Conservation (phyloP, 768 basidiomycete genomes). For the Russula lepida region DNA sequence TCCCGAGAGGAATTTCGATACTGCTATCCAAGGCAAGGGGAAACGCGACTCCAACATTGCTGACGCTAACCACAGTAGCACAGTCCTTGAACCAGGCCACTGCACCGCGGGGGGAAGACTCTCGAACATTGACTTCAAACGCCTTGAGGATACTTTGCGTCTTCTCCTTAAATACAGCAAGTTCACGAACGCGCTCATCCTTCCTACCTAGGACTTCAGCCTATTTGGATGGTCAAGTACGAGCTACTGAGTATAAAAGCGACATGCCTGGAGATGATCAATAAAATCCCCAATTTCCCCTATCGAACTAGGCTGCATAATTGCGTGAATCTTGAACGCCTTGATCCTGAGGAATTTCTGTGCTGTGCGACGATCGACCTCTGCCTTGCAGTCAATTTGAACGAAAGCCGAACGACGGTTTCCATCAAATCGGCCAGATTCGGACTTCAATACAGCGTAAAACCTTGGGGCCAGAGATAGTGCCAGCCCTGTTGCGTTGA, state of each 20-base stretch:
- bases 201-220: slow-evolving; percentile 66
- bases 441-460: slow-evolving; percentile 28
- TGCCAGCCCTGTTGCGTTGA: slow-evolving; percentile 65
- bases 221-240: slow-evolving; percentile 32
- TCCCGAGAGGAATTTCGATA: slow-evolving; percentile 40
- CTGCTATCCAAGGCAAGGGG: slow-evolving; percentile 63
- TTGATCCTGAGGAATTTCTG: slow-evolving; percentile 41
- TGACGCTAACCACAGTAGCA: slow-evolving; percentile 45
- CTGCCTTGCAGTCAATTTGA: slow-evolving; percentile 56
- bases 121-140: slow-evolving; percentile 55
- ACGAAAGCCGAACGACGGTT: slow-evolving; percentile 76
- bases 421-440: slow-evolving; percentile 41
- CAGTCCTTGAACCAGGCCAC: slow-evolving; percentile 50
- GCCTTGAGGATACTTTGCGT: slow-evolving; percentile 63
- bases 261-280: slow-evolving; percentile 67
- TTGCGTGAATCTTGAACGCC: slow-evolving; percentile 77
- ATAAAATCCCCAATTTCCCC: slow-evolving; percentile 85
- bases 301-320: slow-evolving; percentile 91
- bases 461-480: slow-evolving; percentile 72
- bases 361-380: slow-evolving; percentile 11
- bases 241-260: background rate
- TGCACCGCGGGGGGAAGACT: slow-evolving; percentile 28
- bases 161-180: slow-evolving; percentile 79
- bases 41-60: slow-evolving; percentile 82
- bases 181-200: slow-evolving; percentile 67